A percentile compares a stretch with the other conserved stretches of the same genome.
These are phyloP conservation scores for Lentinula raphanica DNA, from an alignment of 768 basidiomycete species.

Conservation along the genomic window DNA sequence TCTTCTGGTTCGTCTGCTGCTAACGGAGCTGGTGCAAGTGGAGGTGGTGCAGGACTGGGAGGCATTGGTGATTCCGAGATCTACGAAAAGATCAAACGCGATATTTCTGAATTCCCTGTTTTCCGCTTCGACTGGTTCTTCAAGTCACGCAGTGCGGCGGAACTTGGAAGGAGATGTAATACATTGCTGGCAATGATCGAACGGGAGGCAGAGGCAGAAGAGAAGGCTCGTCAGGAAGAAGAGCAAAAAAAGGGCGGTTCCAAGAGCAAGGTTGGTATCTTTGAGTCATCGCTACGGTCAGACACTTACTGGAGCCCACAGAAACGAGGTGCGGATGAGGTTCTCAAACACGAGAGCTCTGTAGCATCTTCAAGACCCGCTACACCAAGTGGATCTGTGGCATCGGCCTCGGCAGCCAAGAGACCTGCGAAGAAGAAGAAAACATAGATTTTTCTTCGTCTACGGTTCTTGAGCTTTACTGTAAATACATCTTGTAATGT, in stretches of 20 bases:
- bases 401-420: conserved; percentile 39
- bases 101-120: conserved; percentile 93
- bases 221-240: conserved; percentile 35
- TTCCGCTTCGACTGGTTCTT: conserved; percentile 99
- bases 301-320: conserved; percentile 18
- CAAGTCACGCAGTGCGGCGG: conserved; percentile 87
- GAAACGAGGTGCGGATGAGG: conserved; percentile 74
- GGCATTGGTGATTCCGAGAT: conserved; percentile 54
- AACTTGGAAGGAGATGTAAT: conserved; percentile 82
- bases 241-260: conserved; percentile 56
- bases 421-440: conserved; percentile 67
- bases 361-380: conserved; percentile 43
- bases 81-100: conserved; percentile 92
- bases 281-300: background rate
- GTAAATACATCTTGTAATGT: background rate
- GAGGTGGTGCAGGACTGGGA: background rate
- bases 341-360: conserved; percentile 35
- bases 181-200: conserved; percentile 87
- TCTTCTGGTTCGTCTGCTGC: conserved; percentile 14
- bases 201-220: conserved; percentile 70
- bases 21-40: background rate
- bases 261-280: conserved; percentile 56
- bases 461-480: background rate
- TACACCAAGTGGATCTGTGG: conserved; percentile 47
- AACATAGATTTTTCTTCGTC: conserved; percentile 27